Evolutionary conservation across 169 alveolate species (phyloP), one percentile per base, ranked within the genome.

Genomic region (Plasmodium gaboni): DNA sequence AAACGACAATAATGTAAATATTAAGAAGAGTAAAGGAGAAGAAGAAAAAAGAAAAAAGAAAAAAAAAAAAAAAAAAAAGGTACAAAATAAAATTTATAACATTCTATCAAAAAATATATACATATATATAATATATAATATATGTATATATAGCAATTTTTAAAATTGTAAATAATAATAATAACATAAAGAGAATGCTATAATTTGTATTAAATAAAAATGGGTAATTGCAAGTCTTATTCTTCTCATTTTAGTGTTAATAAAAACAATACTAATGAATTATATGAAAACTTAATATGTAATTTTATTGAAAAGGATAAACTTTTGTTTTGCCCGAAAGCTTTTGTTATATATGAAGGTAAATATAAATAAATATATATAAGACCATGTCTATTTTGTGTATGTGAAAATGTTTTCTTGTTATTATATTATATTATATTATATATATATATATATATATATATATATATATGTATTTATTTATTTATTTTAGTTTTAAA

Each of bases 281-380:
- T 26, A 15, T 78, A 78, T 65, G 89, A 78, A 78, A 78, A 78
- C 65, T 64, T 78, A 78, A 78, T 78, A 78, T 78, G 89, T 44
- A 50, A 78, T 69, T 65, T 78, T 65, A 46, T 78, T 32, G 67
- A 38, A 46, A 32, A 67, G 80, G 89, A 78, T 78, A 78, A 78
- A 22, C 67, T 26, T 48, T 59, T 59, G 48, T 67, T 78, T 38
- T 50, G 74, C 28, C 78, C 48, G 60, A 78, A 78, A 59, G 89
- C 89, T 24, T 78, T 78, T 69, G 78, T 78, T 59, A 28, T 78
- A 64, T 78, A 78, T 65, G 89, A 78, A 78, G 50, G 89, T 78
- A 78, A 78, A 50, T 26, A 42, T 12, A 78, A 65, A 64, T 60
- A 60, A 10, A 60, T 60, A 19, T 19, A 5, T 26, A 60, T 19